Evolutionary conservation across 441 rosid genomes (phyloP), one percentile per base, ranked within the genome.

Genomic region (Erysimum pusillum): DNA sequence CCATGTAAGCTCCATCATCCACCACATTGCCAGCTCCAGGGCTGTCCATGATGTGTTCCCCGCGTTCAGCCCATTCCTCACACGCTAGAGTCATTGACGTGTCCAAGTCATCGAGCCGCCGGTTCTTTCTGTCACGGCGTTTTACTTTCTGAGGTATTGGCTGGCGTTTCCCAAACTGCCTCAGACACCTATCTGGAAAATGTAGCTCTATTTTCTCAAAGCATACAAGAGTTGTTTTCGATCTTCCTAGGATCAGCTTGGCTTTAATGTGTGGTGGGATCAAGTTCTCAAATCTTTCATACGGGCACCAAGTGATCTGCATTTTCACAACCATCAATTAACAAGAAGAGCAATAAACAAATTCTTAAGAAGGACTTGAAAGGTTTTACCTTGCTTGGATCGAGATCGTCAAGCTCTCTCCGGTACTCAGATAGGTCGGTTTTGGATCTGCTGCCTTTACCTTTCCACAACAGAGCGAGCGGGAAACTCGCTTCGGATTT

Each of bases 181-280:
- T 85, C 57, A 86, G 38, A 79, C 94, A 91, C 79, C 97, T 89
- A 70, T 89, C 97, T 31, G 94, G 97, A 44, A 87, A 86, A 83
- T 91, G 91, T 60, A 87, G 67, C 84, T 91, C 94, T 39, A 87
- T 86, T 80, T 88, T 89, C 77, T 91, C 92, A 12, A 88, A 88
- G 69, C 97, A 91, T 52, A 91, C 82, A 63, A 89, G 82, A 63
- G 87, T 87, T 11, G 94, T 88, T 74, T 85, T 88, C 9, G 91
- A 89, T 83, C 84, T 89, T 61, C 94, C 91, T 58, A 89, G 85
- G 79, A 74, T 75, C 80, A 88, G 67, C 77, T 74, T 79, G 25
- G 70, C 77, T 69, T 71, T 80, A 17, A 88, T 71, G 66, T 82
- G 77, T 65, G 87, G 85, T 9, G 92, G 97, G 61, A 89, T 77